Evolutionary conservation across 495 filamentous ascomycete genomes (phyloP).

Genomic region (Copromyces sp.): DNA sequence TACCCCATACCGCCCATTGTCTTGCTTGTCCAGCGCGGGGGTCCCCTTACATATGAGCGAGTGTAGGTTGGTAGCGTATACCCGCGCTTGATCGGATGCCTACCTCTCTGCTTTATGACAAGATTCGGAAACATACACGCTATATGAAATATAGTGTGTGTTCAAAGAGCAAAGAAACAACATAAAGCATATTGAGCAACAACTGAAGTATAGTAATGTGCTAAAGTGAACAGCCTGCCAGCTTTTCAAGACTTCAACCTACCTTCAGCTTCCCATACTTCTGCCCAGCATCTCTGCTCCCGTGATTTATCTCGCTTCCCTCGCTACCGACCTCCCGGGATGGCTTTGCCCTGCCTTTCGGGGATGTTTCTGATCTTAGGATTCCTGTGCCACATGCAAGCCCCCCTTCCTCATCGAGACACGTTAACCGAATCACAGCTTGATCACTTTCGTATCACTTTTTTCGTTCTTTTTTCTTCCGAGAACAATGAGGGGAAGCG

Average conservation of each 20-base stretch:
- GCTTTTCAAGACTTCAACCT: neutral
- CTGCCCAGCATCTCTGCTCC: neutral
- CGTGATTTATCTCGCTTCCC: neutral
- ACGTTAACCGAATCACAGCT: neutral
- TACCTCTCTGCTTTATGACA: neutral
- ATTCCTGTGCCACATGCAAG: neutral
- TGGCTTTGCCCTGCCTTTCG: neutral
- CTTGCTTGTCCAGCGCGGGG: neutral
- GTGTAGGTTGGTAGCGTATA: neutral
- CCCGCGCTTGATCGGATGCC: neutral
- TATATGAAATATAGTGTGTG: neutral
- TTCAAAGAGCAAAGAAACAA: neutral
- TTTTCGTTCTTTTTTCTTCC: neutral
- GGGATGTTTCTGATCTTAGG: neutral
- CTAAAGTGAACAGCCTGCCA: too few relatives aligned
- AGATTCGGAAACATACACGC: neutral
- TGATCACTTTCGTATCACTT: neutral
- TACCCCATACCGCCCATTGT: neutral
- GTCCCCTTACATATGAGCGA: neutral
- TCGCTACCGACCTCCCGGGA: neutral
- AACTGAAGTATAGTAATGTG: neutral
- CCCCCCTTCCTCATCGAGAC: neutral
- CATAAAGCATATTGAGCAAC: neutral
- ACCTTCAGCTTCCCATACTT: neutral
- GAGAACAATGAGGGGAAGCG: neutral